phyloP scores from a whole-genome alignment of 805 yeast genomes.

The Yarrowia sp. region DNA sequence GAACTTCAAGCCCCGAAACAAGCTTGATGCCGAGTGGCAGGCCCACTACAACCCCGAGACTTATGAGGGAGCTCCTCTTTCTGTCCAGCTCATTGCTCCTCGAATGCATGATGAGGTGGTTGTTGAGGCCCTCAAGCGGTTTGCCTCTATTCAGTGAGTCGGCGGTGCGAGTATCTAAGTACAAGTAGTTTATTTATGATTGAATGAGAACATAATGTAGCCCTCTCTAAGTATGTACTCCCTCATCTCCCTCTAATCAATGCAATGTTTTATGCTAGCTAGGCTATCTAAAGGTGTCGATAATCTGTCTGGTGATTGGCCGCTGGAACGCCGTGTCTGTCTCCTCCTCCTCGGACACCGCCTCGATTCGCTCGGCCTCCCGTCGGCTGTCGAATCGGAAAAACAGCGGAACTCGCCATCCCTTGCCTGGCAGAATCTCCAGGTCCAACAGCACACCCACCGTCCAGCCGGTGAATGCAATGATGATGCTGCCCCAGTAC shows the following conservation, averaged over 20 bases:
- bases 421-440: conserved; percentile 52
- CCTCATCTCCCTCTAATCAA: not conserved
- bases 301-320: conserved; percentile 39
- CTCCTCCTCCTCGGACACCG: conserved; percentile 33
- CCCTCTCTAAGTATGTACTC: no score
- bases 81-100: conserved; percentile 31
- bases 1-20: conserved; percentile 9
- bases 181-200: conserved; percentile 8
- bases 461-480: conserved; percentile 51
- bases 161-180: not conserved
- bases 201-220: no score
- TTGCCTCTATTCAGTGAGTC: not conserved
- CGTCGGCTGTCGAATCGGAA: conserved; percentile 31
- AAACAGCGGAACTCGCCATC: conserved; percentile 52
- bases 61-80: conserved; percentile 23
- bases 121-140: conserved; percentile 18
- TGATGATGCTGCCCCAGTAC: conserved; percentile 46
- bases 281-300: conserved; percentile 39
- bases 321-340: conserved; percentile 38
- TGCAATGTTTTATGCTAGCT: conserved; percentile 16
- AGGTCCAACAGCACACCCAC: conserved; percentile 50
- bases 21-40: conserved; percentile 31
- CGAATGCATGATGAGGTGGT: conserved; percentile 34
- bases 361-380: conserved; percentile 30
- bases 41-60: conserved; percentile 20